A percentile compares a stretch with the other conserved stretches of the same genome.
Conservation (phyloP, 2,329 filamentous ascomycete genomes). For the Drechslerella dactyloides region DNA sequence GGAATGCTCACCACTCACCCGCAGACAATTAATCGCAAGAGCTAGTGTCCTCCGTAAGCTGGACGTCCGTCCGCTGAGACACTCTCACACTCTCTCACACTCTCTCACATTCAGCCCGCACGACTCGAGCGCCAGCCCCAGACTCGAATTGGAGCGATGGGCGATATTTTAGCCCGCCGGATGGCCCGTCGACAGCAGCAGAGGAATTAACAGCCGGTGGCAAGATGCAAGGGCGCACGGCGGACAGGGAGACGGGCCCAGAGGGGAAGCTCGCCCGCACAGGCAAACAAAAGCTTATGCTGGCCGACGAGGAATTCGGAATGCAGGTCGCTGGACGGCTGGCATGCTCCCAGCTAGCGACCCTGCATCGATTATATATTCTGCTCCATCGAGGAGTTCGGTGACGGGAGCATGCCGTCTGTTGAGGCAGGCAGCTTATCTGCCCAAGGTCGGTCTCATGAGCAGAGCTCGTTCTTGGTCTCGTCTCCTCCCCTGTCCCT, state of each 20-base stretch:
- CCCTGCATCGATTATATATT: conserved; percentile 6
- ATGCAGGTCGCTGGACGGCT: neutral
- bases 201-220: neutral
- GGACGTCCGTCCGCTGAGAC: neutral
- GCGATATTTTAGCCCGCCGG: neutral
- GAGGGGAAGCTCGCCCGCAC: conserved; percentile 5
- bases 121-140: no score
- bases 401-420: neutral
- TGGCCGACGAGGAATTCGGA: neutral
- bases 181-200: neutral
- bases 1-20: neutral
- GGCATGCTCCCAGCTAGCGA: neutral
- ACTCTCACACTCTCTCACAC: neutral
- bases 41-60: neutral
- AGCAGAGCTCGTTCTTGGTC: conserved; percentile 4
- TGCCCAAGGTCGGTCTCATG: neutral
- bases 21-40: neutral
- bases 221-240: neutral
- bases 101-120: neutral
- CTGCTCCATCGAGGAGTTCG: neutral
- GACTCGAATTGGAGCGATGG: no score
- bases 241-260: neutral
- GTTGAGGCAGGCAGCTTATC: neutral
- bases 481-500: neutral
- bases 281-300: conserved; percentile 1